Percentiles rank a stretch among this genome's conserved stretches.
phyloP scores from a whole-genome alignment of 192 early-diverging fungal species.

The Nowakowskiella sp. region DNA sequence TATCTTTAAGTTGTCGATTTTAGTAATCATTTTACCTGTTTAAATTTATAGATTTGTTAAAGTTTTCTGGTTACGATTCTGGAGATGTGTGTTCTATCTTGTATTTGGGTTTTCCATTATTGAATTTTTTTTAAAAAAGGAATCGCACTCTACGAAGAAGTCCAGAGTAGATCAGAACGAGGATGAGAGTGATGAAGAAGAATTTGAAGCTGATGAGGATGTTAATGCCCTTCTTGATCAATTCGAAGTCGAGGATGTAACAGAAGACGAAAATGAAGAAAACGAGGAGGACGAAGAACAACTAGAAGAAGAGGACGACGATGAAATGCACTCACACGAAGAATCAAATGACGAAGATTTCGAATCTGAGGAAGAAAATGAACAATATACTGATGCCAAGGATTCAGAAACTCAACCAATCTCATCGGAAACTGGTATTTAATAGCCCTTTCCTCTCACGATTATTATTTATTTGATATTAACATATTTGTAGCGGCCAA shows the following conservation, averaged over 20 bases:
- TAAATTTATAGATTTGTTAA: background rate
- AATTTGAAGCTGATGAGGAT: conserved; percentile 10
- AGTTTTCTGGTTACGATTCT: background rate
- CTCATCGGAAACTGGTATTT: conserved; percentile 1
- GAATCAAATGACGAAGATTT: conserved; percentile 4
- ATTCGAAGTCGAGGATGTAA: conserved; percentile 2
- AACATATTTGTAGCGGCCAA: conserved; percentile 30
- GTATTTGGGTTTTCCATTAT: too few relatives aligned
- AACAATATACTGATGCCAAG: conserved; percentile 13
- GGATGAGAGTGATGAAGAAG: conserved; percentile 20
- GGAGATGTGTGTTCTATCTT: too few relatives aligned
- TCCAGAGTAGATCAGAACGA: conserved; percentile 13
- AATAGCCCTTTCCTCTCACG: background rate
- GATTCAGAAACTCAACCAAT: conserved; percentile 17
- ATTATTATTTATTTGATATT: background rate
- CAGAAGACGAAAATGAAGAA: conserved; percentile 4
- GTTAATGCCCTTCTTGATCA: background rate
- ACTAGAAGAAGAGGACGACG: conserved; percentile 2
- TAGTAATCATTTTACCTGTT: background rate
- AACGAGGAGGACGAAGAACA: background rate
- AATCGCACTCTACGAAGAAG: background rate
- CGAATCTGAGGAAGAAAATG: conserved; percentile 4
- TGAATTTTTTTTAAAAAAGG: background rate
- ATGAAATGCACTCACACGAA: background rate
- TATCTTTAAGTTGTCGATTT: background rate